Conservation (phyloP, 1,284 basidiomycete species). For the Cerrena zonata region DNA sequence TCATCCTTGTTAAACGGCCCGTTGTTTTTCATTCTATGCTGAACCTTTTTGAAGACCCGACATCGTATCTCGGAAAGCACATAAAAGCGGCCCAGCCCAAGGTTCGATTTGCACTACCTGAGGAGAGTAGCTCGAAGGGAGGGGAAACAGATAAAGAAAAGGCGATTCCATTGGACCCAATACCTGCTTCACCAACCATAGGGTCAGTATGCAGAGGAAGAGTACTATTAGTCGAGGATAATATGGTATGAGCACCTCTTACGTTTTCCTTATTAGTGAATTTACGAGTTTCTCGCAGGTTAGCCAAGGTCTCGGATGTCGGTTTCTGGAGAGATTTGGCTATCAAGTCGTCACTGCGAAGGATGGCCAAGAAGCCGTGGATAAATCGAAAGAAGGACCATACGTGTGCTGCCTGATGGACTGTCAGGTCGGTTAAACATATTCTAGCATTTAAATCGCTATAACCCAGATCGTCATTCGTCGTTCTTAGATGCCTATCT, state of each 20-base stretch:
- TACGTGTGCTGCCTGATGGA: slow-evolving; percentile 28
- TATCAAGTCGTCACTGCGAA: slow-evolving; percentile 25
- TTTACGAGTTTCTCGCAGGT: slow-evolving; percentile 13
- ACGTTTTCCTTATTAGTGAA: not conserved
- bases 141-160: not conserved
- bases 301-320: slow-evolving; percentile 25
- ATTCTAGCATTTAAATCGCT: not conserved
- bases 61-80: slow-evolving; percentile 18
- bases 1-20: slow-evolving; percentile 26
- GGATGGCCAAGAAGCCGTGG: slow-evolving; percentile 25
- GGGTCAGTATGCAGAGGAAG: not conserved
- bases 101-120: slow-evolving; percentile 24
- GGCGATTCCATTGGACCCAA: not conserved
- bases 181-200: not conserved
- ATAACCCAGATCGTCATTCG: not conserved
- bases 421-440: slow-evolving; percentile 16
- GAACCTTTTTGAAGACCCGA: slow-evolving; percentile 20
- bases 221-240: slow-evolving; percentile 19
- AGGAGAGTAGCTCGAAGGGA: slow-evolving; percentile 3
- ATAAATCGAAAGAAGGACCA: slow-evolving; percentile 13
- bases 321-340: slow-evolving; percentile 25
- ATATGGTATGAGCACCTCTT: slow-evolving; percentile 14
- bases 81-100: slow-evolving; percentile 7
- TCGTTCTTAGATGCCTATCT: slow-evolving; percentile 17
- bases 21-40: slow-evolving; percentile 22